Percentiles rank a stretch among this genome's conserved stretches.
Evolutionary conservation across 768 basidiomycete species (phyloP).

Genomic region (Russula ochroleuca): DNA sequence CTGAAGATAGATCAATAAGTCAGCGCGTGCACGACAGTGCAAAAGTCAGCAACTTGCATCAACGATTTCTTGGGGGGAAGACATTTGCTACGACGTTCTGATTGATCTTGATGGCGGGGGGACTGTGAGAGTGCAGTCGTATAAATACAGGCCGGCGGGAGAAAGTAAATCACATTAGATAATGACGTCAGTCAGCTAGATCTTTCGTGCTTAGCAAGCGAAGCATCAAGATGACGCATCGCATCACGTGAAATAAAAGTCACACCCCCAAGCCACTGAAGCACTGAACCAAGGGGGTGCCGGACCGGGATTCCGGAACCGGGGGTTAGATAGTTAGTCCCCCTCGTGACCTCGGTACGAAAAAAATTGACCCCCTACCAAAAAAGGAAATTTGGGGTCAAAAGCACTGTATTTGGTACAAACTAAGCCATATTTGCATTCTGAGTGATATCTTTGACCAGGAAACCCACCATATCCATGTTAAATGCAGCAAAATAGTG

Average conservation of each 20-base stretch:
- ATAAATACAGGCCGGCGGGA: neutral
- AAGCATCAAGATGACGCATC: neutral
- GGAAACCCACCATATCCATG: too few species aligned
- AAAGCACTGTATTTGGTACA: too few species aligned
- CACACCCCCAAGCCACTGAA: neutral
- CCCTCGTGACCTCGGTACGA: too few species aligned
- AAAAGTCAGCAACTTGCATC: neutral
- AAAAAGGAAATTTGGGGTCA: too few species aligned
- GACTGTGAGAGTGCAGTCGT: neutral
- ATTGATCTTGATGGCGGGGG: neutral
- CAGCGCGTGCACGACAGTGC: neutral
- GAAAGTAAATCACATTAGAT: neutral
- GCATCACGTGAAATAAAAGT: neutral
- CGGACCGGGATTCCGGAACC: too few species aligned
- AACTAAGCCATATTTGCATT: too few species aligned
- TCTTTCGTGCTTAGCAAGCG: neutral
- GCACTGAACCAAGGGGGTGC: too few species aligned
- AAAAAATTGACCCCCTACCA: too few species aligned
- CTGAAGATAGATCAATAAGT: conserved; percentile 25
- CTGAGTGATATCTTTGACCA: too few species aligned
- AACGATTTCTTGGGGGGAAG: conserved; percentile 15
- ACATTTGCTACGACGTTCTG: conserved; percentile 6
- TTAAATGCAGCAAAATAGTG: too few species aligned
- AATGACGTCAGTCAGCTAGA: neutral
- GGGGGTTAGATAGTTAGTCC: too few species aligned